Percentiles rank a stretch among this genome's conserved stretches.
phyloP scores from a whole-genome alignment of 1,139 yeast species.

The Hanseniaspora gamundiae region DNA sequence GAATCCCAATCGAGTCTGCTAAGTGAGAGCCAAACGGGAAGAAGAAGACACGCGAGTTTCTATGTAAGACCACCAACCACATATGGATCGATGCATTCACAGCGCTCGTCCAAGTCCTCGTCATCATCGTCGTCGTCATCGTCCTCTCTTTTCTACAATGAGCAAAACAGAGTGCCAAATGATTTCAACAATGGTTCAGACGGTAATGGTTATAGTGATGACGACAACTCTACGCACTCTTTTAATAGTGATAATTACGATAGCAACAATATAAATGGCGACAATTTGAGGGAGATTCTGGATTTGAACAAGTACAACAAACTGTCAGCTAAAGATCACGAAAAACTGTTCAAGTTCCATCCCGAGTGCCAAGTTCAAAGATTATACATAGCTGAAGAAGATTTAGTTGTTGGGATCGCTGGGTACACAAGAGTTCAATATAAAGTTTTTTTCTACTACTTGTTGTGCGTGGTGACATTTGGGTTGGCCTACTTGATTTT shows the following conservation, averaged over 20 bases:
- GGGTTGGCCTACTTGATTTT: slow-evolving; percentile 65
- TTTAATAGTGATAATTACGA: slow-evolving; percentile 4
- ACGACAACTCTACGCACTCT: neutral
- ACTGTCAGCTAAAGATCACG: slow-evolving; percentile 29
- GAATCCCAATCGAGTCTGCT: slow-evolving; percentile 15
- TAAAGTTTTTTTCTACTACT: slow-evolving; percentile 37
- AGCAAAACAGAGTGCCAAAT: neutral
- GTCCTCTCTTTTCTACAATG: neutral
- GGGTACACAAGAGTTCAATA: slow-evolving; percentile 54
- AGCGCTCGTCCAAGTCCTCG: slow-evolving; percentile 1
- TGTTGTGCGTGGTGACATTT: slow-evolving; percentile 43
- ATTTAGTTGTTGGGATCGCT: slow-evolving; percentile 84
- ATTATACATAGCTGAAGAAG: slow-evolving; percentile 90
- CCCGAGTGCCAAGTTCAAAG: slow-evolving; percentile 45
- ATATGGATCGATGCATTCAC: slow-evolving; percentile 7
- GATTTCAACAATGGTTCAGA: neutral
- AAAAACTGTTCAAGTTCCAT: slow-evolving; percentile 22
- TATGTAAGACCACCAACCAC: slow-evolving; percentile 7
- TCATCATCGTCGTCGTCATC: neutral
- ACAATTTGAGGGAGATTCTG: neutral
- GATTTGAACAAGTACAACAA: neutral
- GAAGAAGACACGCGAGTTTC: slow-evolving; percentile 4
- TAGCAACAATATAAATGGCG: neutral
- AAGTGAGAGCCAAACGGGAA: slow-evolving; percentile 2
- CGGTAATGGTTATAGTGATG: slow-evolving; percentile 2